Base-by-base conservation (phyloP, 1,284 basidiomycete species). In the Coriolopsis trogii region DNA sequence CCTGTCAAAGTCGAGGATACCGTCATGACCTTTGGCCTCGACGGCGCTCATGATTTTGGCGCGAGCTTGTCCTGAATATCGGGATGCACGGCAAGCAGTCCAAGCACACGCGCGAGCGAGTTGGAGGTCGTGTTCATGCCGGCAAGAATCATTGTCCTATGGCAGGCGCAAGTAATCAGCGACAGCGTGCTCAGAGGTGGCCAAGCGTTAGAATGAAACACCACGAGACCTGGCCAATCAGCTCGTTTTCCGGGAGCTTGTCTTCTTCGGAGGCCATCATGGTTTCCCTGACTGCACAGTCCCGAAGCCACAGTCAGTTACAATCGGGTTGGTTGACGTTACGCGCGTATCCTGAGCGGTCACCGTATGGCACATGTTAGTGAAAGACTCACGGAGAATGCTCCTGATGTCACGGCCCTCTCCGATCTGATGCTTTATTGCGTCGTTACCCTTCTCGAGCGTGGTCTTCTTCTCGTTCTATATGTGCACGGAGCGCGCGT, bases 191-290 rank as follows among this genome's bases (percentile, higher is more conserved):
- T 8, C 4, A 45, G 16, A 18, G 8, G 8, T 3, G 13, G 1
- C 16, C 39, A 13, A 25, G 31, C 3, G n/a, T 6, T 15, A 25
- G 3, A 8, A 9, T 3, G 9, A 61, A n/a, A n/a, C n/a, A 63
- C 43, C 34, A 70, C 70, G 65, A 65, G 60, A 71, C 67, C 41
- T 71, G 70, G 2, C 62, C 67, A 26, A 70, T 55, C 10, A 72
- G 45, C 48, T 68, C 68, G 10, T 62, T 59, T 37, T 69, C 67
- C 12, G 60, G 55, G 8, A 70, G 61, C 40, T 60, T 61, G 26
- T 72, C 69, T 23, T 62, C 61, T 13, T 55, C 64, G 7, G 60
- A 51, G 0, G 64, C 65, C n/a, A 47, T 25, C 49, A 59, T 56
- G 54, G 69, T 72, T 18, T 61, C 67, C 29, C 53, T 58, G 48